These are phyloP conservation scores for Tuctoria greenei DNA, from an alignment of 176 grass and related monocot species.

Conservation along the genomic window DNA sequence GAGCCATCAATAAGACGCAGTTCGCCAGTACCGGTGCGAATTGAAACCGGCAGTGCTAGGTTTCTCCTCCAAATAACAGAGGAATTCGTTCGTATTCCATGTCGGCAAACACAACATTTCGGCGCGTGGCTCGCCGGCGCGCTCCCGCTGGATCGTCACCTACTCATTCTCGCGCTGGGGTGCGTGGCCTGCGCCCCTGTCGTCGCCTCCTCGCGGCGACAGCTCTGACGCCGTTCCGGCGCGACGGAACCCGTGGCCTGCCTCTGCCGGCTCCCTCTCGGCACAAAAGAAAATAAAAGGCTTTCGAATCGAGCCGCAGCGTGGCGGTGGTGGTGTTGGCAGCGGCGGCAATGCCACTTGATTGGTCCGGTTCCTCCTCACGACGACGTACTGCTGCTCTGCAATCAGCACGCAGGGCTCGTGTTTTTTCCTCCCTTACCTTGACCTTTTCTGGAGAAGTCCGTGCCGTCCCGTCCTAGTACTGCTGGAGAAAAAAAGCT, in stretches of 20 bases:
- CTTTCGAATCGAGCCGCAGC: background rate
- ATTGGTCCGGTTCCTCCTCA: background rate
- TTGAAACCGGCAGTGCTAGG: too few relatives aligned
- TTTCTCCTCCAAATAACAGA: too few relatives aligned
- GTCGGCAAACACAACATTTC: slow-evolving; percentile 21
- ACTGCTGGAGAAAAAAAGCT: background rate
- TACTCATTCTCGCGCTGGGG: background rate
- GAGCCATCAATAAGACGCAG: background rate
- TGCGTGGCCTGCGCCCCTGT: background rate
- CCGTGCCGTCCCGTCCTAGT: background rate
- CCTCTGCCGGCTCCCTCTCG: too few relatives aligned
- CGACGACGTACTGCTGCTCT: background rate
- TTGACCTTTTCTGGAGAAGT: background rate
- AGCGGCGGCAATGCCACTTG: background rate
- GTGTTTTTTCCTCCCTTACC: background rate
- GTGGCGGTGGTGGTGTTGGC: background rate
- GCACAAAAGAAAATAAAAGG: too few relatives aligned
- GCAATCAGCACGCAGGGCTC: too few relatives aligned
- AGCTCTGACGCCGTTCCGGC: slow-evolving; percentile 3
- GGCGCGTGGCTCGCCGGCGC: too few relatives aligned
- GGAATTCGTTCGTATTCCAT: background rate
- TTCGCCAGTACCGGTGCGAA: too few relatives aligned
- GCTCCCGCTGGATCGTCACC: background rate
- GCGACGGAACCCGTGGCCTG: background rate
- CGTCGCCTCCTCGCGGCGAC: slow-evolving; percentile 14